Percentiles rank a stretch among this genome's conserved stretches.
These are phyloP conservation scores for Mortierella alpina DNA, from an alignment of 192 early-diverging fungal species.

Conservation along the genomic window DNA sequence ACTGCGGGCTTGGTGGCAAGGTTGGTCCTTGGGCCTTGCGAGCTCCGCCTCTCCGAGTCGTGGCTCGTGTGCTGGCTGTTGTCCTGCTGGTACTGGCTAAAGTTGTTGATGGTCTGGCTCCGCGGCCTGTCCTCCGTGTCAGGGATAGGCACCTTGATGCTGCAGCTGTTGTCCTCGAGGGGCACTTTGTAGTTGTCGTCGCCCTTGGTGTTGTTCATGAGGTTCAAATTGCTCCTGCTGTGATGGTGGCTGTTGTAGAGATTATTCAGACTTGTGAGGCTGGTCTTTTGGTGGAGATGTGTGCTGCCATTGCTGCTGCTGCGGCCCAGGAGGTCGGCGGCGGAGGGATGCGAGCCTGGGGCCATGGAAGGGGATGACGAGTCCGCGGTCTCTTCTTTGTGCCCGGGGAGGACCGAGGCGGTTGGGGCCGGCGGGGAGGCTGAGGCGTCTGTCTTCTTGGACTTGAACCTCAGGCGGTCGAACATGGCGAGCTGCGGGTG, in stretches of 20 bases:
- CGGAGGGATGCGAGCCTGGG: background rate
- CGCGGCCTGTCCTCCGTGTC: background rate
- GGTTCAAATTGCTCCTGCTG: slow-evolving; percentile 1
- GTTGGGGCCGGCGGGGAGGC: background rate
- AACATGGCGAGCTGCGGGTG: slow-evolving; percentile 16
- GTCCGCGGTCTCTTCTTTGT: background rate
- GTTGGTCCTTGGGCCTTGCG: slow-evolving; percentile 30
- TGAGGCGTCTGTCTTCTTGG: slow-evolving; percentile 35
- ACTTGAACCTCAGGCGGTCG: slow-evolving; percentile 15
- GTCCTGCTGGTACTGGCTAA: slow-evolving; percentile 7
- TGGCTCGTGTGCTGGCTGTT: slow-evolving; percentile 10
- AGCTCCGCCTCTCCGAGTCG: background rate
- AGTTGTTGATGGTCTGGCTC: slow-evolving; percentile 13
- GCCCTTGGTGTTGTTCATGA: slow-evolving; percentile 10
- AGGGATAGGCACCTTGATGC: slow-evolving; percentile 33
- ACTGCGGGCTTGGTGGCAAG: slow-evolving; percentile 33
- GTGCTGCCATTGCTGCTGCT: slow-evolving; percentile 10
- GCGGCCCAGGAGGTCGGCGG: background rate
- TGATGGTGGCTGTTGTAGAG: background rate
- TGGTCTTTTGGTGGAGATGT: slow-evolving; percentile 4
- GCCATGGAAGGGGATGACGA: slow-evolving; percentile 1
- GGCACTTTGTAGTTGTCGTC: slow-evolving; percentile 31
- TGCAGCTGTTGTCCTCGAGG: slow-evolving; percentile 12
- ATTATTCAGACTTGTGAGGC: slow-evolving; percentile 12
- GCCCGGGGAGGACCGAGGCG: no score